phyloP scores from a whole-genome alignment of 176 grass and related monocot species.

The Urochloa ruziziensis region DNA sequence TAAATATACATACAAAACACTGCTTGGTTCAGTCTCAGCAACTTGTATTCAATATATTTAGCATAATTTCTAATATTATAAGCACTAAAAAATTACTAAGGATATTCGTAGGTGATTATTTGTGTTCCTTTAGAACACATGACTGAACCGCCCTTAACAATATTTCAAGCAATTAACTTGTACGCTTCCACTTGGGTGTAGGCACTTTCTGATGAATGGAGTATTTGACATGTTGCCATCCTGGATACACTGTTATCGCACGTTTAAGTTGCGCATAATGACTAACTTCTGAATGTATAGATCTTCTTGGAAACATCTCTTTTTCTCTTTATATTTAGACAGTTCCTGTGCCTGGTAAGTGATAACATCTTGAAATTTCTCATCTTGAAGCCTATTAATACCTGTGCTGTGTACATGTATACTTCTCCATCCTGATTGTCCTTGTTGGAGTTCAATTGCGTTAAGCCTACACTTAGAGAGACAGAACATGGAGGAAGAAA shows the following conservation, averaged over 20 bases:
- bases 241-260: conserved; percentile 12
- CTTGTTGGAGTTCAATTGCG: neutral
- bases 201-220: conserved; percentile 9
- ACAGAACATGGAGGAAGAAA: conserved; percentile 39
- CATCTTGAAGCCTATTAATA: conserved; percentile 22
- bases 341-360: neutral
- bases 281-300: neutral
- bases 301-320: neutral
- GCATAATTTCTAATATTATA: neutral
- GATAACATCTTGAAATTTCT: conserved; percentile 30
- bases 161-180: conserved; percentile 23
- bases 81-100: neutral
- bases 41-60: neutral
- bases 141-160: neutral
- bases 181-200: conserved; percentile 11
- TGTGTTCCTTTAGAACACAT: conserved; percentile 17
- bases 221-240: conserved; percentile 20
- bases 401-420: neutral
- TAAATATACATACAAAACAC: neutral
- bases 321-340: neutral
- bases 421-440: conserved; percentile 2
- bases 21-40: conserved; percentile 7
- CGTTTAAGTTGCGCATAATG: conserved; percentile 33
- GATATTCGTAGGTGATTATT: neutral
- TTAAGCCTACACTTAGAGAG: conserved; percentile 11